Percentiles rank a stretch among this genome's conserved stretches.
Evolutionary conservation across 331 rosid genomes (phyloP).

Genomic region (Arachis monticola): DNA sequence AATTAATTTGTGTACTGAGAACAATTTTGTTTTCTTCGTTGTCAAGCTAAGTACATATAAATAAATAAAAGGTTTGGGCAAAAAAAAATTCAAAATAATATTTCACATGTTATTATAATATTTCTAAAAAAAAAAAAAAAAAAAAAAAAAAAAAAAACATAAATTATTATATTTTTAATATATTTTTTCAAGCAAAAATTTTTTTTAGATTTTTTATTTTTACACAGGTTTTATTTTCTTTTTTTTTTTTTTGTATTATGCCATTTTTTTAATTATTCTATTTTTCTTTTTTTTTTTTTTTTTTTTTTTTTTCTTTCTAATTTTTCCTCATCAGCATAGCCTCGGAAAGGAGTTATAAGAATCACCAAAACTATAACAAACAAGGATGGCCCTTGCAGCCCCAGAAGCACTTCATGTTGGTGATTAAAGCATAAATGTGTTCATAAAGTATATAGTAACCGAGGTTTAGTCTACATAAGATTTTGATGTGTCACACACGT

Average conservation of each 20-base stretch:
- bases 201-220: too few species aligned
- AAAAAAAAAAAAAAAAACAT: too few species aligned
- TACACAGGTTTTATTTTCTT: too few species aligned
- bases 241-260: too few species aligned
- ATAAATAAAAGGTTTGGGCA: neutral
- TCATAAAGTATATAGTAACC: neutral
- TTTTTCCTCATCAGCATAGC: too few species aligned
- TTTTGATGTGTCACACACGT: slow-evolving; percentile 27
- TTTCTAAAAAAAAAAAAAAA: neutral
- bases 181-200: too few species aligned
- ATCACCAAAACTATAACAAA: slow-evolving; percentile 11
- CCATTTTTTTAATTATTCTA: too few species aligned
- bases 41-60: neutral
- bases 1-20: too few species aligned
- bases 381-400: neutral
- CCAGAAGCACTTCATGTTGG: slow-evolving; percentile 25
- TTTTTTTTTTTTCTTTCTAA: too few species aligned
- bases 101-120: neutral
- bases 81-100: neutral
- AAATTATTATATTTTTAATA: too few species aligned
- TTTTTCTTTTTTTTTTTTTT: too few species aligned
- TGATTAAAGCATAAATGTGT: neutral
- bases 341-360: neutral
- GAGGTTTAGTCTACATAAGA: neutral
- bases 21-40: neutral